phyloP scores from a whole-genome alignment of 305 asterid species.

The Fraxinus floribunda region DNA sequence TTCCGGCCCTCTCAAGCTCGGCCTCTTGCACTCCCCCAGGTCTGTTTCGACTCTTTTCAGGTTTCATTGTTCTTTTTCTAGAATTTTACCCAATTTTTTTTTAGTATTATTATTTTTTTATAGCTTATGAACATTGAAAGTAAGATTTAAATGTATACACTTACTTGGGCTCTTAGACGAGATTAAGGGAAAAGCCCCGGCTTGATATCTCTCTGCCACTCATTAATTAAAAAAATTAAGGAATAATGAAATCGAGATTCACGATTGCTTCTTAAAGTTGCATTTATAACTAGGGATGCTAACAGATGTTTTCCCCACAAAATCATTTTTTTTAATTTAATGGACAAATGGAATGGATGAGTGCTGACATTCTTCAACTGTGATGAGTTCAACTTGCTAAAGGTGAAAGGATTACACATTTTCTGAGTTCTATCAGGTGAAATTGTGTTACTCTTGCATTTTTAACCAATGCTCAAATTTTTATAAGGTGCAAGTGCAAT shows the following conservation, averaged over 20 bases:
- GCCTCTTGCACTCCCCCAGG: constrained; percentile 71
- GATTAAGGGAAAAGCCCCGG: background rate
- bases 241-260: background rate
- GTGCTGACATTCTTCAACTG: background rate
- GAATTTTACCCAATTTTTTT: background rate
- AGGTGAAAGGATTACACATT: background rate
- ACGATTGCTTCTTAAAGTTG: background rate
- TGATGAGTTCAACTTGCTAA: background rate
- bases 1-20: constrained; percentile 81
- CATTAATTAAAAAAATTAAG: too few relatives aligned
- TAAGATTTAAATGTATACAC: background rate
- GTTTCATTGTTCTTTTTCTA: background rate
- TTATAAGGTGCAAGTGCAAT: background rate
- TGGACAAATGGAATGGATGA: background rate
- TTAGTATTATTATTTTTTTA: background rate
- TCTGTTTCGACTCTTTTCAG: background rate
- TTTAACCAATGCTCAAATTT: background rate
- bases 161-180: background rate
- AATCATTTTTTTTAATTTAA: background rate
- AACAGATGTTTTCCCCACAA: background rate
- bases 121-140: background rate
- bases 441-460: background rate
- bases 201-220: background rate
- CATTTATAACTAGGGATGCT: background rate
- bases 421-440: background rate